Conservation (phyloP, 345 rosid species). For the Hibiscus syriacus region DNA sequence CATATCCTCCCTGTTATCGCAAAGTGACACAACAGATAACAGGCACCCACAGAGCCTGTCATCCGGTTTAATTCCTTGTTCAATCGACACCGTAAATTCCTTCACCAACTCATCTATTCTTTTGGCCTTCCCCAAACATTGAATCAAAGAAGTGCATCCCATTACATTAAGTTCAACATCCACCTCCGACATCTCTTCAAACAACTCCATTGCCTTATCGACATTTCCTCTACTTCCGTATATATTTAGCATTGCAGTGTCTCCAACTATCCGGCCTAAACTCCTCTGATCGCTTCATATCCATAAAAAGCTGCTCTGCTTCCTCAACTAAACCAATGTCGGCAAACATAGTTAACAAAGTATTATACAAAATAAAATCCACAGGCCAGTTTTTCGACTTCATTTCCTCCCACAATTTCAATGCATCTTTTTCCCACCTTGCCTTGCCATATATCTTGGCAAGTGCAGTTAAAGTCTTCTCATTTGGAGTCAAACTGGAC, state of each 20-base stretch:
- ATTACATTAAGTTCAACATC: constrained; percentile 69
- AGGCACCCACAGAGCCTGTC: constrained; percentile 87
- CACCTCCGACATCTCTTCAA: constrained; percentile 51
- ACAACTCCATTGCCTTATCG: constrained; percentile 59
- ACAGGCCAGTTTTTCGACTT: constrained; percentile 61
- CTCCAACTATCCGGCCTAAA: constrained; percentile 76
- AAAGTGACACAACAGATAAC: constrained; percentile 65
- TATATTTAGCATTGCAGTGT: constrained; percentile 80
- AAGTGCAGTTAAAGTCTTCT: constrained; percentile 72
- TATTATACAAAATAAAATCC: constrained; percentile 79
- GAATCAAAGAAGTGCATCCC: constrained; percentile 87
- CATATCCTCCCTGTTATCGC: constrained; percentile 46
- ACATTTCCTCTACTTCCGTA: constrained; percentile 70
- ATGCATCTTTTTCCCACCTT: constrained; percentile 81
- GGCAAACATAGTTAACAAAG: constrained; percentile 87
- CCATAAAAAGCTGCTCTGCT: constrained; percentile 67
- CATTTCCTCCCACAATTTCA: constrained; percentile 74
- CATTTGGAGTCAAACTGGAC: constrained; percentile 60
- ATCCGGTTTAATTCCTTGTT: constrained; percentile 59
- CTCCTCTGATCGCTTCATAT: constrained; percentile 56
- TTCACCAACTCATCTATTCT: constrained; percentile 59
- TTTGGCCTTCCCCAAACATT: constrained; percentile 65
- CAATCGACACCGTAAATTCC: constrained; percentile 40
- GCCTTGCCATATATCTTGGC: constrained; percentile 87
- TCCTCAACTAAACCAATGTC: constrained; percentile 82